Conservation (phyloP, 2,329 filamentous ascomycete species). For the Venturia carpophila region DNA sequence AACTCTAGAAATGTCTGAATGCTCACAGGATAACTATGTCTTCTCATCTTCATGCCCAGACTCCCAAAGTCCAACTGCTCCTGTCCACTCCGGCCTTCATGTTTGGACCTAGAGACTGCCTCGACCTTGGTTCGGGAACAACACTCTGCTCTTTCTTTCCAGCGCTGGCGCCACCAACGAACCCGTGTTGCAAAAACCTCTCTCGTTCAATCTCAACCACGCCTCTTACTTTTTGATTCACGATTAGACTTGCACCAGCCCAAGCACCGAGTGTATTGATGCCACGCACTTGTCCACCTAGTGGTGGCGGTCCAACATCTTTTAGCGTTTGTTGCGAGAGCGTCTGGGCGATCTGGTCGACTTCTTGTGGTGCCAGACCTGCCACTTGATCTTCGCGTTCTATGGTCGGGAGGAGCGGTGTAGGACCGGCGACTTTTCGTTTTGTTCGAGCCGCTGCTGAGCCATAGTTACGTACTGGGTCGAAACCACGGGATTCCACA, state of each 20-base stretch:
- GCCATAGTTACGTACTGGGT: constrained; percentile 62
- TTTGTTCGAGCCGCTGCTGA: constrained; percentile 36
- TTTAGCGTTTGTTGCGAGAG: constrained; percentile 39
- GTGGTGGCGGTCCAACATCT: constrained; percentile 22
- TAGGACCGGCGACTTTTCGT: constrained; percentile 22
- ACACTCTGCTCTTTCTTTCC: constrained; percentile 11
- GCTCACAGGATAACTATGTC: neutral
- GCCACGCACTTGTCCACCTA: constrained; percentile 55
- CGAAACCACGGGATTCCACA: constrained; percentile 66
- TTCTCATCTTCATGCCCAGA: neutral
- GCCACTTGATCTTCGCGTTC: constrained; percentile 20
- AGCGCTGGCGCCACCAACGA: constrained; percentile 13
- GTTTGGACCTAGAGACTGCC: constrained; percentile 5
- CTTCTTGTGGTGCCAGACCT: constrained; percentile 34
- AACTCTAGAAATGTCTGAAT: neutral
- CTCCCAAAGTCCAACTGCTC: constrained; percentile 2
- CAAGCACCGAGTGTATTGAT: constrained; percentile 65
- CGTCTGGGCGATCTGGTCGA: constrained; percentile 52
- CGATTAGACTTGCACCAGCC: constrained; percentile 64
- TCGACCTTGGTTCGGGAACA: constrained; percentile 1
- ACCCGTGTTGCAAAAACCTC: constrained; percentile 44
- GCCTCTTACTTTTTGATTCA: constrained; percentile 59
- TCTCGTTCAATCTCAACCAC: constrained; percentile 65
- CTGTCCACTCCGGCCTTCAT: neutral
- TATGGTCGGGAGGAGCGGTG: neutral